Conservation (phyloP, 2,329 filamentous ascomycete species). For the Clathrospora elynae region DNA sequence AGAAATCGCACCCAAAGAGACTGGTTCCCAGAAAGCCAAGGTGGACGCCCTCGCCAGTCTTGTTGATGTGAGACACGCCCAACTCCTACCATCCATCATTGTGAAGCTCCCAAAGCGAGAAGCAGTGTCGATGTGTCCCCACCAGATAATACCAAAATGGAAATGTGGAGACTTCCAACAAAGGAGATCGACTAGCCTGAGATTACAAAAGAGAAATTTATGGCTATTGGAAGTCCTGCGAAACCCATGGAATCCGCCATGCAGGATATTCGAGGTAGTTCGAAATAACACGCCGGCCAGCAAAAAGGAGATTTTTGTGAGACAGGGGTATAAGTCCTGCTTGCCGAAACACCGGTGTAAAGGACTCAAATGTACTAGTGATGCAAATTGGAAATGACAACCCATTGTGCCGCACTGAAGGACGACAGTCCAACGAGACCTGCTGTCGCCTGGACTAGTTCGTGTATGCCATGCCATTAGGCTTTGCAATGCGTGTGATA, state of each 20-base stretch:
- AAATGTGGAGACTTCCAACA: slow-evolving; percentile 35
- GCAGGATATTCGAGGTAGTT: slow-evolving; percentile 31
- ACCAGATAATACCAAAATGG: slow-evolving; percentile 24
- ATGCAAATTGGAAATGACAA: slow-evolving; percentile 33
- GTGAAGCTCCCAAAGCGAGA: slow-evolving; percentile 16
- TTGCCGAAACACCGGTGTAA: slow-evolving; percentile 44
- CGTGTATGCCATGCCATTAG: background rate
- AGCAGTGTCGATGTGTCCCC: slow-evolving; percentile 18
- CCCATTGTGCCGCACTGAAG: slow-evolving; percentile 2
- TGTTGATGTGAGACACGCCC: slow-evolving; percentile 36
- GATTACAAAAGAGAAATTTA: slow-evolving; percentile 30
- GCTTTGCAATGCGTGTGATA: slow-evolving; percentile 8
- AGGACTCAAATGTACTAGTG: slow-evolving; percentile 39
- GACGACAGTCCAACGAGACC: background rate
- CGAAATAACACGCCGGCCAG: slow-evolving; percentile 37
- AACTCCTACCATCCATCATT: slow-evolving; percentile 34
- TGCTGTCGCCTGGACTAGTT: background rate
- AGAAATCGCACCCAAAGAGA: slow-evolving; percentile 27
- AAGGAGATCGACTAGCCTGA: slow-evolving; percentile 29
- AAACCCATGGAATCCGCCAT: slow-evolving; percentile 33
- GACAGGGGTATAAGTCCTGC: slow-evolving; percentile 51
- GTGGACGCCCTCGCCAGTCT: slow-evolving; percentile 43
- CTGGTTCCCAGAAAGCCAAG: slow-evolving; percentile 29
- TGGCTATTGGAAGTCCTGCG: slow-evolving; percentile 25
- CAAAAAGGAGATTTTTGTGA: slow-evolving; percentile 44